phyloP scores from a whole-genome alignment of 805 yeast genomes.

The Jamesozyma spencerorum region DNA sequence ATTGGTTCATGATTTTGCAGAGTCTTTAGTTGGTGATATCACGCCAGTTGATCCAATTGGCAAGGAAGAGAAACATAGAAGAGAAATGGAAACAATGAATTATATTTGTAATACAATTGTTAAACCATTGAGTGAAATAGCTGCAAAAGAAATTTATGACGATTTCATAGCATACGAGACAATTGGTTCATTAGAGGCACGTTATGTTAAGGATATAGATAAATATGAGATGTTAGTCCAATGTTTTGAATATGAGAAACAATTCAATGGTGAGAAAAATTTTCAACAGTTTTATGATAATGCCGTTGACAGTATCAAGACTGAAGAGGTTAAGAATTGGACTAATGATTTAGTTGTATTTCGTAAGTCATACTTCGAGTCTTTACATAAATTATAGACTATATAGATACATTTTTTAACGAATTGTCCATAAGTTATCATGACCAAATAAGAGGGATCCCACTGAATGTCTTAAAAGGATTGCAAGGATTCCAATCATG shows the following conservation, averaged over 20 bases:
- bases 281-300: constrained; percentile 56
- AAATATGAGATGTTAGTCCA: constrained; percentile 80
- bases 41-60: constrained; percentile 70
- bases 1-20: constrained; percentile 89
- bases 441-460: constrained; percentile 84
- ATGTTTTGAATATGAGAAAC: constrained; percentile 75
- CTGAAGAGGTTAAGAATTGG: constrained; percentile 60
- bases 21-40: constrained; percentile 87
- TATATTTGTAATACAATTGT: constrained; percentile 53
- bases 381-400: constrained; percentile 2
- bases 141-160: constrained; percentile 55
- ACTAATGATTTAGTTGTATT: constrained; percentile 48
- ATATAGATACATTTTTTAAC: constrained; percentile 1
- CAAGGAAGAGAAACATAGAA: constrained; percentile 72
- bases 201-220: constrained; percentile 88
- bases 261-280: constrained; percentile 45
- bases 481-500: constrained; percentile 52
- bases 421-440: constrained; percentile 54
- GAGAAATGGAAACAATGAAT: constrained; percentile 66
- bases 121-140: constrained; percentile 50
- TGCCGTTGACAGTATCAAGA: constrained; percentile 54
- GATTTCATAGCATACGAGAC: constrained; percentile 88
- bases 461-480: constrained; percentile 67
- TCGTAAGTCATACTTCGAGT: constrained; percentile 28
- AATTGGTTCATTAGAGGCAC: constrained; percentile 71